phyloP scores from a whole-genome alignment of 2,329 filamentous ascomycete species.

The Periconia macrospinosa region DNA sequence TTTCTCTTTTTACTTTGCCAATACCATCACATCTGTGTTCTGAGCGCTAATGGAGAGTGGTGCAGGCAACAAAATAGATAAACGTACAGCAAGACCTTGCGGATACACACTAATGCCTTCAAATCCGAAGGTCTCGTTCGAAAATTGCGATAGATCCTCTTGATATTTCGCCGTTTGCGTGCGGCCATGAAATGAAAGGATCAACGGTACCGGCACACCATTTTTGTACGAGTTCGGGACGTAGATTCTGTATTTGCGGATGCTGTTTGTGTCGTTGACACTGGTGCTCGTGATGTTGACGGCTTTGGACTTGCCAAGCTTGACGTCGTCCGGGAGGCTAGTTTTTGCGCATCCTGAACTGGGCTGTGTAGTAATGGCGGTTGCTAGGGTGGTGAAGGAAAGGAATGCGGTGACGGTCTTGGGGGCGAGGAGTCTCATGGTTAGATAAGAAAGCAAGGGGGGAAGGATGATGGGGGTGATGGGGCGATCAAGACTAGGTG shows the following conservation, averaged over 20 bases:
- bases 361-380: not conserved
- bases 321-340: constrained; percentile 16
- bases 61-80: not conserved
- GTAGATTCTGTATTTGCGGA: constrained; percentile 43
- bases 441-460: not conserved
- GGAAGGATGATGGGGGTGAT: too few species aligned
- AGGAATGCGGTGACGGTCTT: not conserved
- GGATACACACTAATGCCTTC: constrained; percentile 51
- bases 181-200: constrained; percentile 54
- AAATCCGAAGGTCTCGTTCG: constrained; percentile 47
- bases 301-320: constrained; percentile 24
- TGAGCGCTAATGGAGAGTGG: not conserved
- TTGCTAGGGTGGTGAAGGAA: not conserved
- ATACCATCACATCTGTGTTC: not conserved
- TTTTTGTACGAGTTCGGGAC: constrained; percentile 45
- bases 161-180: constrained; percentile 41
- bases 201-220: constrained; percentile 43
- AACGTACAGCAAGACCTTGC: constrained; percentile 41
- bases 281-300: constrained; percentile 29
- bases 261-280: constrained; percentile 17
- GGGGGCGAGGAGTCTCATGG: not conserved
- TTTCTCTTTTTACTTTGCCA: not conserved
- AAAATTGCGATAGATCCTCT: constrained; percentile 50
- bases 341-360: constrained; percentile 14
- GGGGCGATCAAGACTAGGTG: too few species aligned